Evolutionary conservation across 805 yeast genomes (phyloP).

Genomic region (Gaillardinia entomophila): DNA sequence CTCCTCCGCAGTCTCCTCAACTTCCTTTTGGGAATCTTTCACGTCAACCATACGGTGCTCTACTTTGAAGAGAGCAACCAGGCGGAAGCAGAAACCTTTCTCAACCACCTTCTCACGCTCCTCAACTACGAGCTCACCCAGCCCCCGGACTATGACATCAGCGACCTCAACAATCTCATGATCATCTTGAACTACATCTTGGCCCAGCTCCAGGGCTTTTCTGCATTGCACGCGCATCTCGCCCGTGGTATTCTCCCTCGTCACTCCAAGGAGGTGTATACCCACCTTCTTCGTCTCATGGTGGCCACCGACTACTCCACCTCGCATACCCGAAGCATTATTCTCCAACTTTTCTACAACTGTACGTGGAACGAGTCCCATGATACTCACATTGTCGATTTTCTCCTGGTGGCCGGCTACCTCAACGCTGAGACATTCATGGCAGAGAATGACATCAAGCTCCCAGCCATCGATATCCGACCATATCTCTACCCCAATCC

Average conservation of each 20-base stretch:
- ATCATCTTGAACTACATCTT: background rate
- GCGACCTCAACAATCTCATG: background rate
- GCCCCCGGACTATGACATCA: background rate
- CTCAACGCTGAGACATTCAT: constrained; percentile 10
- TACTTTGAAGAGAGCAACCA: background rate
- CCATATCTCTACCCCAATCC: constrained; percentile 10
- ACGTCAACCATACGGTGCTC: constrained; percentile 1
- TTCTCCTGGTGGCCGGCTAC: constrained; percentile 18
- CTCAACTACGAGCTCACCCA: background rate
- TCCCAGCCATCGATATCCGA: constrained; percentile 11
- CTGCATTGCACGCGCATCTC: background rate
- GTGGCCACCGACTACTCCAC: constrained; percentile 2
- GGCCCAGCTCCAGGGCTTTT: background rate
- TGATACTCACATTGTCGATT: constrained; percentile 6
- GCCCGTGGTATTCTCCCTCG: background rate
- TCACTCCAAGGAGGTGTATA: background rate
- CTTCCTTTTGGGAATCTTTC: constrained; percentile 4
- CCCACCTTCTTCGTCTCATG: background rate
- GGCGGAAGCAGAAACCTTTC: no score
- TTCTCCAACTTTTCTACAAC: constrained; percentile 10
- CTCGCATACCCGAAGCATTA: constrained; percentile 7
- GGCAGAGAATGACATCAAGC: constrained; percentile 4
- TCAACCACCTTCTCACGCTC: background rate
- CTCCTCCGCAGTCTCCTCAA: constrained; percentile 5
- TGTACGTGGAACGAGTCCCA: constrained; percentile 8